These are phyloP conservation scores for Zygotorulaspora sp. DNA, from an alignment of 805 yeast species.

Conservation along the genomic window DNA sequence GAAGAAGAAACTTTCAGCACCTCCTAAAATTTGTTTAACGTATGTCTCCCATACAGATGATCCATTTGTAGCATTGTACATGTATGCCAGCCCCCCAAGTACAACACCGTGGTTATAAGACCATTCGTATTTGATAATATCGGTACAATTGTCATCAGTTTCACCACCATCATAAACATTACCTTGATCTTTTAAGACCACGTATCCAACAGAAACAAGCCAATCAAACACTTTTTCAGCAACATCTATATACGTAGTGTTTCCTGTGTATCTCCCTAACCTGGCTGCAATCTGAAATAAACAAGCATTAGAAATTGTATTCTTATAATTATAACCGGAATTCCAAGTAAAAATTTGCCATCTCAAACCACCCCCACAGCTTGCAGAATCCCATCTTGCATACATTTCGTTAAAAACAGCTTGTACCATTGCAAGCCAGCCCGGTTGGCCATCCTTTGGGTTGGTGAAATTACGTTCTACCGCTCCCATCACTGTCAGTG, in stretches of 20 bases:
- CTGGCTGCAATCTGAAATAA: conserved; percentile 60
- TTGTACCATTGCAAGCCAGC: conserved; percentile 55
- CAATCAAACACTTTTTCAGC: conserved; percentile 57
- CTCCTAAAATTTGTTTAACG: conserved; percentile 41
- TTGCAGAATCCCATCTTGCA: conserved; percentile 51
- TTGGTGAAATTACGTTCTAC: conserved; percentile 54
- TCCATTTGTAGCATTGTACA: conserved; percentile 57
- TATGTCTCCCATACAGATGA: conserved; percentile 47
- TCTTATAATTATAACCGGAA: conserved; percentile 59
- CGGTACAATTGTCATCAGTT: conserved; percentile 55
- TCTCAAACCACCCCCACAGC: conserved; percentile 62
- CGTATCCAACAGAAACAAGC: conserved; percentile 47
- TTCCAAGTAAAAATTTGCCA: conserved; percentile 65
- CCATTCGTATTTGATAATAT: conserved; percentile 54
- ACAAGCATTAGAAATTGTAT: conserved; percentile 61
- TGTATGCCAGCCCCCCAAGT: conserved; percentile 64
- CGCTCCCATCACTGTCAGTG: conserved; percentile 56
- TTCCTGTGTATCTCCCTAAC: conserved; percentile 53
- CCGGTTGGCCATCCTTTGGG: conserved; percentile 40
- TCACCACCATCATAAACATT: conserved; percentile 73
- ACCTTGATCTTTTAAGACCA: conserved; percentile 48
- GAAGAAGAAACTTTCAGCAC: conserved; percentile 49
- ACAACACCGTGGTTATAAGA: conserved; percentile 66
- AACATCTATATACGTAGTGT: conserved; percentile 46
- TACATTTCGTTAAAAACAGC: conserved; percentile 56